These are phyloP conservation scores for Capronia epimyces DNA, from an alignment of 2,329 filamentous ascomycete species.

Conservation along the genomic window DNA sequence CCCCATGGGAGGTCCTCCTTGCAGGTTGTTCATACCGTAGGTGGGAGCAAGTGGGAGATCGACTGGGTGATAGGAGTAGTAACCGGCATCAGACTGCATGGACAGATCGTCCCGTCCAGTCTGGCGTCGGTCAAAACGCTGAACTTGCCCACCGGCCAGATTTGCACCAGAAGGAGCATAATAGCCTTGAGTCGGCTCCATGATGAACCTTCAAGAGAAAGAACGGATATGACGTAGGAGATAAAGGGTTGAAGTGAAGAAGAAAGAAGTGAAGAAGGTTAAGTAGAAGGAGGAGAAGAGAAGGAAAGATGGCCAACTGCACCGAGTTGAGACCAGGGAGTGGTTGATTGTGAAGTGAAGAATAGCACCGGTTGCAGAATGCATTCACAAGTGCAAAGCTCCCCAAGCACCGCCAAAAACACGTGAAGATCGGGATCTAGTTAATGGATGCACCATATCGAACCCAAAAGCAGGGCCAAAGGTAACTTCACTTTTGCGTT, in stretches of 20 bases:
- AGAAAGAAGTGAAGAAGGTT: background rate
- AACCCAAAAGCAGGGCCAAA: background rate
- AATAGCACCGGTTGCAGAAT: background rate
- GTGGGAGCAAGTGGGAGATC: background rate
- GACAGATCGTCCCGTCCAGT: background rate
- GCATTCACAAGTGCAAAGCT: background rate
- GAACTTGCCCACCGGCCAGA: background rate
- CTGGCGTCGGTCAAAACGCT: background rate
- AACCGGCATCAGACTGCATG: background rate
- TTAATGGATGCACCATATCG: background rate
- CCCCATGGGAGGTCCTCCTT: background rate
- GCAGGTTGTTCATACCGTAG: background rate
- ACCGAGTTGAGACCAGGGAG: background rate
- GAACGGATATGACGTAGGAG: slow-evolving; percentile 4
- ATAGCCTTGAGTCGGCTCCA: slow-evolving; percentile 1
- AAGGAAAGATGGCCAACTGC: background rate
- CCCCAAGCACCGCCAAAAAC: slow-evolving; percentile 6
- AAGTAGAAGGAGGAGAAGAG: background rate
- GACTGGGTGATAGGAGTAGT: background rate
- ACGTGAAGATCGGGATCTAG: slow-evolving; percentile 3
- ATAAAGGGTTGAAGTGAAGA: background rate
- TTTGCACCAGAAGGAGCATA: background rate
- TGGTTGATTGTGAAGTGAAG: slow-evolving; percentile 13
- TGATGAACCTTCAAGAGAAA: slow-evolving; percentile 4
- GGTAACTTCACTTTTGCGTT: slow-evolving; percentile 7